Evolutionary conservation across 192 early-diverging fungal species (phyloP), one percentile per base, ranked within the genome.

Genomic region (Entomortierella chlamydospora): DNA sequence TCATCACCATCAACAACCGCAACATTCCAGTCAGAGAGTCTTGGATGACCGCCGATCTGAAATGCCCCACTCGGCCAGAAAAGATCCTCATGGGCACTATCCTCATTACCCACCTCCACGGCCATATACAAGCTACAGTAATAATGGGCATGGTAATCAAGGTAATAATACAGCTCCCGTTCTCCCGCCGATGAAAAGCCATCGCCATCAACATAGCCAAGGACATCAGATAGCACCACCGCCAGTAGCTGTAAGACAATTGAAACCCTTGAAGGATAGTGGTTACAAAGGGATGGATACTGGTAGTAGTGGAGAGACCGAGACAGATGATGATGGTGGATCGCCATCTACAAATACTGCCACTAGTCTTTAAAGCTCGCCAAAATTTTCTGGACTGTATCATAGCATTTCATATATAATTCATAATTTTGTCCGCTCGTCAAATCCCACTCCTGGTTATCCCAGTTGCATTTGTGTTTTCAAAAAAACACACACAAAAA

Each of bases 301-400:
- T n/a, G 45, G 54, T n/a, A 58, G 61, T 47, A 55, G 70, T 33
- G 61, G 45, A 0, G 70, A 72, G 15, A 72, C 70, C 2, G 70
- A 72, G 54, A 58, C 70, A 11, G 70, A 72, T 33, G 70, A 72
- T 12, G 61, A 72, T 0, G 33, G 23, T 29, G 47, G 29, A 4
- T 10, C 68, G 8, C 30, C 58, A 28, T 28, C 25, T 5, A 23
- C 15, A 26, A 22, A 18, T 17, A 18, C 33, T 4, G 10, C 57
- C 13, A 54, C 26, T 29, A 37, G 13, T 13, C 25, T 37, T 18
- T 65, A 31, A 39, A 58, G 13, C 7, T 30, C 30, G 31, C 25
- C 9, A 11, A 12, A 43, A 43, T 8, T 43, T 12, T 8, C 17
- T 18, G 28, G 6, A 30, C 55, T 31, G 55, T 12, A 57, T 33